Base-by-base conservation (phyloP, 192 early-diverging fungal species). In the Umbelopsis isabellina region DNA sequence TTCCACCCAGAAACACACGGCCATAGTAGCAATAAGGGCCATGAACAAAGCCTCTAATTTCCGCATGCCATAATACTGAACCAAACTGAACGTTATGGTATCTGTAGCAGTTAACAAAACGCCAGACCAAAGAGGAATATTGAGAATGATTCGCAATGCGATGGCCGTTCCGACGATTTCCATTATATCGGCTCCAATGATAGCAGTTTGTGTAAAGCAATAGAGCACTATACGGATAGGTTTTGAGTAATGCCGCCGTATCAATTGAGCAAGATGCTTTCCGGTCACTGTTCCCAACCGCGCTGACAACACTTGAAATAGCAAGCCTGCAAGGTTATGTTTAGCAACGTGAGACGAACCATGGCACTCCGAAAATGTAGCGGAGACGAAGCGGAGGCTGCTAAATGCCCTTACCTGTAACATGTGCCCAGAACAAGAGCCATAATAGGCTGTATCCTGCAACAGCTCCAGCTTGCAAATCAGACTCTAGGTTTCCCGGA, bases 141-240 rank as follows among this genome's bases (percentile, higher is more conserved):
- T 77, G 49, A 93, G 87, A 50, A 95, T 79, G 45, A 95, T 79
- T 35, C 91, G 87, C 48, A 95, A 74, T 0, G 90, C 92, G 49
- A 95, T 93, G 11, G 92, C 94, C 5, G 92, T 92, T 5, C 94
- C 94, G 23, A 95, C 89, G 10, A 94, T 90, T 66, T 89, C 87
- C 69, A 87, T 86, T 46, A 89, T 89, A 65, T 89, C 87, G 2
- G 85, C 83, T 2, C 85, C 85, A 21, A 89, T 89, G 48, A 89
- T 89, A 11, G 87, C 87, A 27, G 83, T 70, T 76, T 89, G 85
- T 55, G 84, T 84, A 55, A 86, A 68, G 20, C 84, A 68, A 75
- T 83, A 89, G 37, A 89, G 69, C 66, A 83, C 68, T n/a, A 76
- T 75, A 20, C 73, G 49, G 48, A 84, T 70, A 3, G 75, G 71